Conservation (phyloP, 495 filamentous ascomycete species). For the Neurospora sp. region DNA sequence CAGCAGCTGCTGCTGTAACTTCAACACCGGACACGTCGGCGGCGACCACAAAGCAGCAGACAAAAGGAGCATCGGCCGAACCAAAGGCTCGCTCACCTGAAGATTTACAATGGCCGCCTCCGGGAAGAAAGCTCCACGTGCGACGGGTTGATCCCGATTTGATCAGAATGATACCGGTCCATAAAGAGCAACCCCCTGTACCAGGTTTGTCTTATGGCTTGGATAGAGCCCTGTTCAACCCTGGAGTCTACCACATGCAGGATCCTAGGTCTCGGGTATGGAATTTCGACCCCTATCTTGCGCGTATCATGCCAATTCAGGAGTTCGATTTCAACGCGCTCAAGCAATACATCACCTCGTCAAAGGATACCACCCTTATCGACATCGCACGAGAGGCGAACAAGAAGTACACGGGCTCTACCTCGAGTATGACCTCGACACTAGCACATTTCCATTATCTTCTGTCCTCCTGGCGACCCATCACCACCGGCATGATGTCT, state of each 20-base stretch:
- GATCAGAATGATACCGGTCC: conserved; percentile 32
- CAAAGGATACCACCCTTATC: conserved; percentile 61
- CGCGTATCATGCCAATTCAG: conserved; percentile 77
- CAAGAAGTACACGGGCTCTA: conserved; percentile 90
- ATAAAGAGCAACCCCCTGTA: conserved; percentile 47
- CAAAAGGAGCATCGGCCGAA: background rate
- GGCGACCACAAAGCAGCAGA: background rate
- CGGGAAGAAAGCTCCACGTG: conserved; percentile 6
- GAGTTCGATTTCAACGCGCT: conserved; percentile 89
- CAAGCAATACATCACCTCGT: conserved; percentile 80
- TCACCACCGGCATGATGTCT: conserved; percentile 58
- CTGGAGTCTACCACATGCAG: conserved; percentile 83
- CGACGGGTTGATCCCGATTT: conserved; percentile 15
- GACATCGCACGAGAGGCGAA: conserved; percentile 49
- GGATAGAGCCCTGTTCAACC: conserved; percentile 89
- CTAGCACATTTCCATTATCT: conserved; percentile 89
- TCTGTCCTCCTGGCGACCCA: conserved; percentile 67
- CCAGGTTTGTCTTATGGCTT: conserved; percentile 68
- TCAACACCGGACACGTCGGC: conserved; percentile 6
- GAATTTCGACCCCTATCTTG: conserved; percentile 93
- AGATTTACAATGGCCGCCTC: conserved; percentile 3
- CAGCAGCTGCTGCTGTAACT: conserved; percentile 2
- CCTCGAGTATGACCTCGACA: conserved; percentile 87
- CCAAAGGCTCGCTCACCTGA: background rate
- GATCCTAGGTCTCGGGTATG: conserved; percentile 80